Percentiles rank a stretch among this genome's conserved stretches.
phyloP scores from a whole-genome alignment of 805 yeast species.

The Priceomyces carsonii region DNA sequence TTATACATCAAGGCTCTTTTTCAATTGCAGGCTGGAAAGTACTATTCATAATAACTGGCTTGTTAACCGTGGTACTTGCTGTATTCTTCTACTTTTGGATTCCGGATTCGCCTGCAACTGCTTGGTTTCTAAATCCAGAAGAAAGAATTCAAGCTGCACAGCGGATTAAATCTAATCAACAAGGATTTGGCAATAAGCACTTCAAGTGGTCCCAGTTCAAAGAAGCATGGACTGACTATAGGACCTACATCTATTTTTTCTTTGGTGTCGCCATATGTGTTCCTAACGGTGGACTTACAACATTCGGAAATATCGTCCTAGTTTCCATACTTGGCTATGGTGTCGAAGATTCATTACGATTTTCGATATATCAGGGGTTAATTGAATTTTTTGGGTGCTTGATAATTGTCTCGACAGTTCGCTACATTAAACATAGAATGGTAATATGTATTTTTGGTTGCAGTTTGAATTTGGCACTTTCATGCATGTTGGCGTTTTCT shows the following conservation, averaged over 20 bases:
- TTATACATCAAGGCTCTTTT: conserved; percentile 36
- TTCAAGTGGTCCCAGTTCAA: conserved; percentile 56
- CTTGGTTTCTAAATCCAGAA: conserved; percentile 32
- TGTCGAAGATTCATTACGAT: conserved; percentile 37
- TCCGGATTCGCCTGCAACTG: conserved; percentile 33
- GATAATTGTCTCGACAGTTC: conserved; percentile 13
- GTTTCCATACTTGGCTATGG: conserved; percentile 24
- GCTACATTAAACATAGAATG: conserved; percentile 2
- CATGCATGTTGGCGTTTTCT: conserved; percentile 34
- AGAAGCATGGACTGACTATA: conserved; percentile 51
- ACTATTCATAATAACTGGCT: conserved; percentile 60
- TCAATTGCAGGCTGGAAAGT: conserved; percentile 58
- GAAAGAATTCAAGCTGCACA: conserved; percentile 34
- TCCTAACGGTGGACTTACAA: conserved; percentile 40
- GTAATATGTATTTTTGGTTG: conserved; percentile 10
- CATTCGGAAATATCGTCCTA: conserved; percentile 31
- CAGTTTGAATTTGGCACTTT: conserved; percentile 25
- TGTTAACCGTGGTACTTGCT: conserved; percentile 50
- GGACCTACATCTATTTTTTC: conserved; percentile 30
- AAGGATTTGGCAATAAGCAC: conserved; percentile 56
- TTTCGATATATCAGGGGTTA: conserved; percentile 50
- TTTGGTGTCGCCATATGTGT: conserved; percentile 23
- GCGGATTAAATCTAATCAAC: conserved; percentile 54
- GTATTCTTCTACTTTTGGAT: conserved; percentile 42
- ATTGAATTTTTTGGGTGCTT: conserved; percentile 43